Evolutionary conservation across 352 stramenopile species (phyloP).

Genomic region (Phytopythium vexans): DNA sequence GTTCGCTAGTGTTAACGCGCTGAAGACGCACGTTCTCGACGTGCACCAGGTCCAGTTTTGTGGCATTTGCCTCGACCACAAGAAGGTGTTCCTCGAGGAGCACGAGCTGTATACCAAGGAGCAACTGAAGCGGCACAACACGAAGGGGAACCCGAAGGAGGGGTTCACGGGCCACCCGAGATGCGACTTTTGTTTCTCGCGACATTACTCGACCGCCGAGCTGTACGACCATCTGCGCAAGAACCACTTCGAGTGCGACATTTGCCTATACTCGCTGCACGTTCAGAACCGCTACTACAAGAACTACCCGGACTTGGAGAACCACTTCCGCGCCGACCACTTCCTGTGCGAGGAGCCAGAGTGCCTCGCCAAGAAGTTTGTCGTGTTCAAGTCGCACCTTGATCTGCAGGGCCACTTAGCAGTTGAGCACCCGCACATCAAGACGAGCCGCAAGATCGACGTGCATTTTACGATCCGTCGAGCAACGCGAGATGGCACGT

Average conservation of each 20-base stretch:
- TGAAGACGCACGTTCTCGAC: constrained; percentile 74
- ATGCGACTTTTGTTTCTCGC: constrained; percentile 88
- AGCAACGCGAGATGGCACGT: constrained; percentile 33
- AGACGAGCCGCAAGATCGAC: constrained; percentile 83
- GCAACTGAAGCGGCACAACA: constrained; percentile 74
- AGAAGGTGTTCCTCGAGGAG: constrained; percentile 87
- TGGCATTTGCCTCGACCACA: constrained; percentile 84
- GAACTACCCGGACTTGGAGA: constrained; percentile 89
- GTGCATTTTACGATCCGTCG: constrained; percentile 81
- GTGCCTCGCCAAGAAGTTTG: constrained; percentile 87
- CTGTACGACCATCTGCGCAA: constrained; percentile 90
- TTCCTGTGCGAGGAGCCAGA: constrained; percentile 83
- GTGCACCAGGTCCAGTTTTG: constrained; percentile 80
- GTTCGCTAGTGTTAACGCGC: constrained; percentile 50
- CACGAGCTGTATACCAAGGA: constrained; percentile 72
- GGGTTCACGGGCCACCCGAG: constrained; percentile 84
- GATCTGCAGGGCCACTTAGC: constrained; percentile 84
- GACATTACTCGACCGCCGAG: constrained; percentile 85
- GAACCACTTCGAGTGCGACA: constrained; percentile 91
- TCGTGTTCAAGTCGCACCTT: constrained; percentile 87
- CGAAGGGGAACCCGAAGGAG: constrained; percentile 61
- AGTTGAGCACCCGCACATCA: constrained; percentile 80
- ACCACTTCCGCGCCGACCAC: constrained; percentile 88
- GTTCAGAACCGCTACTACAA: constrained; percentile 91
- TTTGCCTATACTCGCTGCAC: constrained; percentile 73